phyloP scores from a whole-genome alignment of 768 basidiomycete genomes.

The Termitomyces sp. region DNA sequence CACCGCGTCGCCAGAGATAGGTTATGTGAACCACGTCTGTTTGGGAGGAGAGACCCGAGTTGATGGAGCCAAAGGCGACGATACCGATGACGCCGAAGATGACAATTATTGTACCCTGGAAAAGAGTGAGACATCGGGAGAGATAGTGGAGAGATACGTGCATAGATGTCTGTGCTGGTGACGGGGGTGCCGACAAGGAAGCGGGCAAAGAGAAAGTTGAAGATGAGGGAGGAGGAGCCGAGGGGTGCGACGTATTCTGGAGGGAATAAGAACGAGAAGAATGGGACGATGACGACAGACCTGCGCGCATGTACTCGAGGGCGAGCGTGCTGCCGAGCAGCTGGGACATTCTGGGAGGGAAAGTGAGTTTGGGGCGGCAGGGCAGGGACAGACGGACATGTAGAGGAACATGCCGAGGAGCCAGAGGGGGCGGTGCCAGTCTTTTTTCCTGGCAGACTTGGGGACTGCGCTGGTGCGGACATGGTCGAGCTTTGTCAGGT shows the following conservation, averaged over 20 bases:
- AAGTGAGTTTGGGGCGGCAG: not conserved
- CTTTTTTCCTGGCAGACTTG: conserved; percentile 63
- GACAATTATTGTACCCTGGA: conserved; percentile 76
- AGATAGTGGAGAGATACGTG: conserved; percentile 25
- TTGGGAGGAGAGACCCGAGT: conserved; percentile 69
- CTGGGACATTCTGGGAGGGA: conserved; percentile 59
- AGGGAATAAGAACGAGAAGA: not conserved
- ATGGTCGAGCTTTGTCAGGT: conserved; percentile 93
- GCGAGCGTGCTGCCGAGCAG: conserved; percentile 85
- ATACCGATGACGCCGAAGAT: conserved; percentile 84
- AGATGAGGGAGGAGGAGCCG: conserved; percentile 88
- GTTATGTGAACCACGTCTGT: conserved; percentile 75
- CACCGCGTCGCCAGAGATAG: conserved; percentile 75
- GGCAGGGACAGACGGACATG: conserved; percentile 48
- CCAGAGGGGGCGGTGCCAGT: conserved; percentile 86
- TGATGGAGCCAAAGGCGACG: conserved; percentile 81
- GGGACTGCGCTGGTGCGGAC: conserved; percentile 73
- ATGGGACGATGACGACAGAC: conserved; percentile 27
- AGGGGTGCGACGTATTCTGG: conserved; percentile 94
- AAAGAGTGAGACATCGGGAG: not conserved
- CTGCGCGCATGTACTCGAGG: conserved; percentile 83
- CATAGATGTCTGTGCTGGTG: conserved; percentile 77
- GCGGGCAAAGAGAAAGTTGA: conserved; percentile 94
- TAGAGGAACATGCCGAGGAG: conserved; percentile 91
- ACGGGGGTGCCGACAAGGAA: conserved; percentile 85